A percentile compares a stretch with the other conserved stretches of the same genome.
phyloP scores from a whole-genome alignment of 1,139 yeast genomes.

The Taphrina flavorubra region DNA sequence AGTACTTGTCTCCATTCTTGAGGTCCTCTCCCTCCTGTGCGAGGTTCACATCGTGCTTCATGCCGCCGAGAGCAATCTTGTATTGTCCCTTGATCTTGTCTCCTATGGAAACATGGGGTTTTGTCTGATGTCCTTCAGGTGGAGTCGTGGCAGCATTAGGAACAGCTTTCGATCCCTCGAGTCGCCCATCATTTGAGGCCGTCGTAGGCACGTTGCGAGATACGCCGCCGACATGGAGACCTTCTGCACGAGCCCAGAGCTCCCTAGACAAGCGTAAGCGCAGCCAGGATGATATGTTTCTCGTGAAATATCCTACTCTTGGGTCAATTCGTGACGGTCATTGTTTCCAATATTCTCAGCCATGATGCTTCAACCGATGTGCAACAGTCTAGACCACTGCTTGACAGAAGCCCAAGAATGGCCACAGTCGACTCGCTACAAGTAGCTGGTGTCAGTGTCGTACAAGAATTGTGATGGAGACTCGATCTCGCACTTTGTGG shows the following conservation, averaged over 20 bases:
- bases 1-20: slow-evolving; percentile 31
- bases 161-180: slow-evolving; percentile 17
- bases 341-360: slow-evolving; percentile 11
- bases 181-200: slow-evolving; percentile 22
- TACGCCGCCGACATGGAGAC: slow-evolving; percentile 30
- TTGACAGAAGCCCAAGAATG: no score
- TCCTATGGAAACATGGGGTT: slow-evolving; percentile 33
- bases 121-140: not conserved
- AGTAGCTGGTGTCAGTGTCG: no score
- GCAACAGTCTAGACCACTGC: no score
- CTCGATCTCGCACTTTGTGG: no score
- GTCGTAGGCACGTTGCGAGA: slow-evolving; percentile 22
- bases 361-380: not conserved
- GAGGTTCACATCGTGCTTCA: slow-evolving; percentile 37
- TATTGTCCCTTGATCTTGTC: slow-evolving; percentile 39
- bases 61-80: slow-evolving; percentile 32
- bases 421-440: no score
- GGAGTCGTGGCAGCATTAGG: slow-evolving; percentile 24
- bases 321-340: slow-evolving; percentile 22
- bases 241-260: slow-evolving; percentile 30
- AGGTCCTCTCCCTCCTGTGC: slow-evolving; percentile 39
- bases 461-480: no score
- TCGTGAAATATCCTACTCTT: slow-evolving; percentile 1
- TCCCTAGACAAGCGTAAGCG: slow-evolving; percentile 1
- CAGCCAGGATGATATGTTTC: not conserved